Conservation (phyloP, 2,329 filamentous ascomycete species). For the Aquanectria penicillioides region DNA sequence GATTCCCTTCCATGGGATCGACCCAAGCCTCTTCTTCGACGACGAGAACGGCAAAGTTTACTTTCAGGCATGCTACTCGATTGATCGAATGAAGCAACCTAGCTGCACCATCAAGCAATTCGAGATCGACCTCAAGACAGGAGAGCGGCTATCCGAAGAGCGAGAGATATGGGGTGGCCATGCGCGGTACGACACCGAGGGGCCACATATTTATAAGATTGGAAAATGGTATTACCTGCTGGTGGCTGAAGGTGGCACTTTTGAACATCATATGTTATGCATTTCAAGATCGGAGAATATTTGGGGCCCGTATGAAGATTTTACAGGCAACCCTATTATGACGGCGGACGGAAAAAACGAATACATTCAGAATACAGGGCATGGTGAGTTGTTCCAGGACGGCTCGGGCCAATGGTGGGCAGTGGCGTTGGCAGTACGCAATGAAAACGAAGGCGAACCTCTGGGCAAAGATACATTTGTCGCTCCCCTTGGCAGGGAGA, state of each 20-base stretch:
- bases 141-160: constrained; percentile 31
- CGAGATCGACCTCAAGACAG: constrained; percentile 35
- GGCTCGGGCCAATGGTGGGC: constrained; percentile 33
- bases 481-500: constrained; percentile 23
- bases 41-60: constrained; percentile 46
- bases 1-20: constrained; percentile 53
- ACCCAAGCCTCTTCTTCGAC: constrained; percentile 56
- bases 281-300: constrained; percentile 34
- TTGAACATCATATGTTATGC: constrained; percentile 39
- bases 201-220: constrained; percentile 55
- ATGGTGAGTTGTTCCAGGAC: constrained; percentile 41
- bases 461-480: constrained; percentile 14
- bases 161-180: constrained; percentile 29
- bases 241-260: constrained; percentile 55
- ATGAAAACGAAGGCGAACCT: constrained; percentile 11
- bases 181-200: constrained; percentile 37
- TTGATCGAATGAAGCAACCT: constrained; percentile 15
- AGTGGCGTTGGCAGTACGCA: constrained; percentile 20
- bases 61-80: constrained; percentile 32
- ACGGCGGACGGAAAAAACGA: constrained; percentile 35
- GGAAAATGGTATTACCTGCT: constrained; percentile 55
- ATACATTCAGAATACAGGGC: constrained; percentile 37
- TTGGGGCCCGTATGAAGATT: constrained; percentile 45
- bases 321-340: constrained; percentile 46
- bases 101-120: constrained; percentile 38